These are phyloP conservation scores for Suillus weaverae DNA, from an alignment of 768 basidiomycete species.

Conservation along the genomic window DNA sequence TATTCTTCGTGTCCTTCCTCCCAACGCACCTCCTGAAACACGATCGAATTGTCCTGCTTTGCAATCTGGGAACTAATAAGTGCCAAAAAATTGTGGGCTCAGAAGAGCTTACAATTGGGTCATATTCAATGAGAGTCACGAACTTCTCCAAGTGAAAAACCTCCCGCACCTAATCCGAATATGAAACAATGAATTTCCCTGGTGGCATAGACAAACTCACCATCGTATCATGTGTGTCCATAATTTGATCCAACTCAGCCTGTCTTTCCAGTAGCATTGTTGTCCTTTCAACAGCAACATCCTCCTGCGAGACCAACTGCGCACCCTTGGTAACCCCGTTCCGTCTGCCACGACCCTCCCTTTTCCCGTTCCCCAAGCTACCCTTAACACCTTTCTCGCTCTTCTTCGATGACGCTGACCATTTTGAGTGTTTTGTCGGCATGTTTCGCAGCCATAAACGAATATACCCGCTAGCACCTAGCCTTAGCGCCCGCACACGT, in stretches of 20 bases:
- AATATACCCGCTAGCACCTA: neutral
- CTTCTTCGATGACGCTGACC: conserved; percentile 6
- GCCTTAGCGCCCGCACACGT: conserved; percentile 19
- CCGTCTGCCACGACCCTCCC: neutral
- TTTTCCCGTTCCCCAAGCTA: conserved; percentile 19
- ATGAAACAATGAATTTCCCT: conserved; percentile 2
- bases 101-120: conserved; percentile 59
- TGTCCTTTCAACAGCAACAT: conserved; percentile 37
- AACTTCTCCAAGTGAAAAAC: conserved; percentile 87
- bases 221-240: conserved; percentile 70
- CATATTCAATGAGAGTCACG: conserved; percentile 69
- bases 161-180: conserved; percentile 65
- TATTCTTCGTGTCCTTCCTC: neutral
- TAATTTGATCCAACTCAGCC: conserved; percentile 53
- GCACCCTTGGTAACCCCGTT: conserved; percentile 12
- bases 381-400: conserved; percentile 1
- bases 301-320: conserved; percentile 14
- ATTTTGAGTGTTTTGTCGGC: conserved; percentile 24
- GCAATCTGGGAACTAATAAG: conserved; percentile 48
- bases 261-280: conserved; percentile 61
- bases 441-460: conserved; percentile 13
- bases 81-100: neutral
- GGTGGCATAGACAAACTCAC: conserved; percentile 44
- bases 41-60: conserved; percentile 67
- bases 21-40: conserved; percentile 68